Conservation (phyloP, 2,329 filamentous ascomycete genomes). For the Fonsecaea multimorphosa region DNA sequence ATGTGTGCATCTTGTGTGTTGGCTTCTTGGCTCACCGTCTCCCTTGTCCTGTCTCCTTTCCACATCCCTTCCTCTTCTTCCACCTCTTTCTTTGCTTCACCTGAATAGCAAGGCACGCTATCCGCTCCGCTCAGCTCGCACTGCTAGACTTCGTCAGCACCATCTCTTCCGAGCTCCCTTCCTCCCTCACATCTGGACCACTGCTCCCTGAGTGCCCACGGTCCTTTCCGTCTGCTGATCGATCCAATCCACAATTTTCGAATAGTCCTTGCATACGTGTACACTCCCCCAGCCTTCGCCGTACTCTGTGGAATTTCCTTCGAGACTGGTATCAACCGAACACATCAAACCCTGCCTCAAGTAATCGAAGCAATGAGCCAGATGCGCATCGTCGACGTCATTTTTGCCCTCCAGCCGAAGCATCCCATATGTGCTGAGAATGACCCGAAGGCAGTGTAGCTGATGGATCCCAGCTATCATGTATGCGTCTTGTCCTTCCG, state of each 20-base stretch:
- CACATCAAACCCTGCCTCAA: constrained; percentile 7
- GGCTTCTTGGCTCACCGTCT: constrained; percentile 4
- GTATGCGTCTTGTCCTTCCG: background rate
- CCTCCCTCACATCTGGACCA: too few species aligned
- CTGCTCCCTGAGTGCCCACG: too few species aligned
- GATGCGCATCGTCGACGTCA: constrained; percentile 8
- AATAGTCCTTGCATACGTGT: constrained; percentile 10
- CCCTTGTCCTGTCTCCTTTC: background rate
- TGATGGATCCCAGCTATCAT: constrained; percentile 4
- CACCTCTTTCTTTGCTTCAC: background rate
- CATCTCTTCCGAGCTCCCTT: too few species aligned
- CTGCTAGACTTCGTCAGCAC: background rate
- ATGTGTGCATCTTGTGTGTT: too few species aligned
- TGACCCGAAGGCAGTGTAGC: constrained; percentile 4
- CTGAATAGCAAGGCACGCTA: background rate
- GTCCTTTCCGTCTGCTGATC: too few species aligned
- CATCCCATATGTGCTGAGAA: constrained; percentile 8
- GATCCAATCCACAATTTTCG: constrained; percentile 3
- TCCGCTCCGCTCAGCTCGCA: background rate
- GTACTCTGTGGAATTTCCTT: constrained; percentile 9
- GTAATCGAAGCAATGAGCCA: constrained; percentile 12
- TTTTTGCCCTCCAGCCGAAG: constrained; percentile 6
- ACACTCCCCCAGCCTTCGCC: constrained; percentile 12
- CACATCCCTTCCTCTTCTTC: background rate
- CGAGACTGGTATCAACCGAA: constrained; percentile 7